Evolutionary conservation across 441 rosid species (phyloP).

Genomic region (Gossypium trilobum): DNA sequence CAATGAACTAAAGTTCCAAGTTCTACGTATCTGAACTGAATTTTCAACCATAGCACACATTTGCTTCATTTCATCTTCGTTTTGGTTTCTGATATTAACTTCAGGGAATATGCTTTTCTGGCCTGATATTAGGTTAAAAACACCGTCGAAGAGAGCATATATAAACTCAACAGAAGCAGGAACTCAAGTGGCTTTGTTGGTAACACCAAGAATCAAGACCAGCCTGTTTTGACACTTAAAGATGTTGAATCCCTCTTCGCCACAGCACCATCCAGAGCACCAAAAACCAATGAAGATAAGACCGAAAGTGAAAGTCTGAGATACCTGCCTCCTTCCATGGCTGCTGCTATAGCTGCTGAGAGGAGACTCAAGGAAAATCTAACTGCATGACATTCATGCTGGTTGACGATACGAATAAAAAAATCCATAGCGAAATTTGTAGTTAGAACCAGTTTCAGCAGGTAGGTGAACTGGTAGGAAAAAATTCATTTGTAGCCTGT

Average conservation of each 20-base stretch:
- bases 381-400: conserved; percentile 17
- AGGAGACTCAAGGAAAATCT: conserved; percentile 49
- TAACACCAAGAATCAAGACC: conserved; percentile 83
- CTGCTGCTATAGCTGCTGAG: conserved; percentile 88
- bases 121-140: conserved; percentile 45
- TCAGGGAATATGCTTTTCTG: neutral
- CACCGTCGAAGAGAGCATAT: conserved; percentile 90
- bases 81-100: neutral
- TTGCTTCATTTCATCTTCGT: neutral
- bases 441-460: neutral
- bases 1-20: neutral
- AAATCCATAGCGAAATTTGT: neutral
- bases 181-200: conserved; percentile 51
- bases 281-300: conserved; percentile 29
- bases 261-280: conserved; percentile 10
- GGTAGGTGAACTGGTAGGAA: neutral
- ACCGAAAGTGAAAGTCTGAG: conserved; percentile 37
- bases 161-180: conserved; percentile 77
- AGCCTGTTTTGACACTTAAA: conserved; percentile 60
- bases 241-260: conserved; percentile 77
- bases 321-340: conserved; percentile 64
- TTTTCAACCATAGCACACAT: neutral
- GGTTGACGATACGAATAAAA: neutral
- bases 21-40: neutral
- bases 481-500: neutral